Evolutionary conservation across 148 eudicot genomes (phyloP), one percentile per base, ranked within the genome.

Genomic region (Rhododendron vialii): DNA sequence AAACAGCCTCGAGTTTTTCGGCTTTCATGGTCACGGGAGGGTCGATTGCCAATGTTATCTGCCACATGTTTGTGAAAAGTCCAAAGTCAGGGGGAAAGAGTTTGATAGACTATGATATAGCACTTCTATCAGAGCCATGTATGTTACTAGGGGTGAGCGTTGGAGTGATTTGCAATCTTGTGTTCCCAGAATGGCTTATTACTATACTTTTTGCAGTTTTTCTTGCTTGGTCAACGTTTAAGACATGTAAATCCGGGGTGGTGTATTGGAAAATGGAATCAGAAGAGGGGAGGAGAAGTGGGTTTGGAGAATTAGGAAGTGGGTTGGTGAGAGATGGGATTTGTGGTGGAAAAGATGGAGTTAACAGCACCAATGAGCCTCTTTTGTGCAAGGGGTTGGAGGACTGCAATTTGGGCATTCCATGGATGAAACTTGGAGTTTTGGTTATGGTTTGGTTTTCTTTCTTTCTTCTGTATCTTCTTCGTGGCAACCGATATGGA

Each of bases 1-100:
- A 90, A 83, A 87, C 91, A 28, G 93, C 95, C 38, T 89, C 94
- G 6, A 86, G 88, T 81, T 90, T 88, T 61, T 93, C 95, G 12
- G 93, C 95, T 14, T 92, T 93, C 71, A 93, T 93, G 95, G 95
- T 93, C 80, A 89, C 92, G 26, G 94, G 93, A 61, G 94, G 93
- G 0, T 92, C 94, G 33, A 33, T 90, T 12, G 93, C 94, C 13
- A 92, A 91, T 75, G 91, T 93, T 10, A 48, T 88, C 15, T 85
- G 88, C 88, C 81, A 87, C 81, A 82, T 91, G 85, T 79, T 91
- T 38, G 24, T 80, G 47, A 87, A 0, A 41, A 67, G 71, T 17
- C 45, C 86, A 11, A 82, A 80, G 30, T 43, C 33, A 63, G 89
- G 90, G 38, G 89, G 84, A 26, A 89, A 81, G 67, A 78, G 67